A percentile compares a stretch with the other conserved stretches of the same genome.
Conservation (phyloP, 208 protist species). For the Trichomonas vaginalis region DNA sequence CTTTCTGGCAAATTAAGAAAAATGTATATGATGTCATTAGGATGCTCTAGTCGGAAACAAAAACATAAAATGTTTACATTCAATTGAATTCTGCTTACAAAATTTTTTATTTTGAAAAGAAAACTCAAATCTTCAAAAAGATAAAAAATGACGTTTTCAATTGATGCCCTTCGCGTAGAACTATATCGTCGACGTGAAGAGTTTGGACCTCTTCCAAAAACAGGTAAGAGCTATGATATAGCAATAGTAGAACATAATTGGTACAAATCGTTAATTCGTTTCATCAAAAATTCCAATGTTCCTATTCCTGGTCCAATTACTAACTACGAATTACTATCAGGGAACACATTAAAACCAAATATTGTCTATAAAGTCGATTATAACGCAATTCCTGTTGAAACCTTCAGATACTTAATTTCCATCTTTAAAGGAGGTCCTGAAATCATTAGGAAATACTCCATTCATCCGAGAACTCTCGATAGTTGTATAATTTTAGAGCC, state of each 20-base stretch:
- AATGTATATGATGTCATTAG: too few species aligned
- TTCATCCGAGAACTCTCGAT: not conserved
- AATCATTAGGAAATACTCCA: not conserved
- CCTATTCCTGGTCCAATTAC: not conserved
- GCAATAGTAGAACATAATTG: not conserved
- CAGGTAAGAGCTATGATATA: not conserved
- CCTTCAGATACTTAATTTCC: not conserved
- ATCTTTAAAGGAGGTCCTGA: not conserved
- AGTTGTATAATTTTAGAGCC: not conserved
- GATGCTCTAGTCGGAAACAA: too few species aligned
- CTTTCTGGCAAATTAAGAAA: too few species aligned
- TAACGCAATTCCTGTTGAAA: not conserved
- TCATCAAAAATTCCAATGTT: not conserved
- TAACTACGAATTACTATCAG: not conserved
- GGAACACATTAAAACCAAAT: not conserved
- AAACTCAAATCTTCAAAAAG: too few species aligned
- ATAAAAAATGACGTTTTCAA: not conserved
- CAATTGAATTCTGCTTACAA: too few species aligned
- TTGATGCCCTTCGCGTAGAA: not conserved
- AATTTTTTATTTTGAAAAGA: too few species aligned
- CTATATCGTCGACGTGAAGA: not conserved
- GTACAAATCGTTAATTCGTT: not conserved
- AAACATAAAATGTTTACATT: too few species aligned
- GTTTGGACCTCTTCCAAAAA: not conserved
- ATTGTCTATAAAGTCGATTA: not conserved